Base-by-base conservation (phyloP, 345 rosid species). In the Arabis alpina region DNA sequence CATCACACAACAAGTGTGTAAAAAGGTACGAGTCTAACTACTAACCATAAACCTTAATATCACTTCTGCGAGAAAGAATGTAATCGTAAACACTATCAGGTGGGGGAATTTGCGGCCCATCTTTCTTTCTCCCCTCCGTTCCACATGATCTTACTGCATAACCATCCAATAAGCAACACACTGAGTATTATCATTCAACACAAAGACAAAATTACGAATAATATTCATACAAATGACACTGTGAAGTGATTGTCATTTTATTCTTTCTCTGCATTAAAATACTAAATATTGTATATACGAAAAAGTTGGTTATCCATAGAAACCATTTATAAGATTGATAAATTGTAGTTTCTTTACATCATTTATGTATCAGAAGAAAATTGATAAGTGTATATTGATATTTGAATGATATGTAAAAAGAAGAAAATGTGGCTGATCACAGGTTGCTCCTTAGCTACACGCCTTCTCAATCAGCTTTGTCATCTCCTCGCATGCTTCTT, bases 401-500 rank as follows among this genome's bases (percentile, higher is more conserved):
- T 32, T 37, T 13, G 50, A 16, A 56, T 27, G 2, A 10, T 45
- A 36, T 66, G 47, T 44, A 66, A 48, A 51, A 51, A 58, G 40
- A 40, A 36, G 25, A 23, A 27, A 52, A 36, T 60, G 4, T 25
- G 19, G 43, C 53, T 67, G 50, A 69, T 91, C 99, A 53, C 81
- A 94, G 0, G 97, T 97, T 8, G 97, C 85, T 55, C 96, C 93
- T 44, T 81, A 84, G 70, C 79, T 73, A 19, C 63, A 76, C 14
- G 96, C 93, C 74, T 83, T 89, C 55, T 85, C 93, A 68, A 94
- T 86, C 51, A 94, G 85, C 85, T 86, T 84, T 43, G 95, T 84
- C 95, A 94, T 94, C 81, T 94, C 99, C 53, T 89, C 89, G 40
- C 78, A 82, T 0, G 99, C 97, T 74, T 91, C 91, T 80, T 84